Evolutionary conservation across 495 filamentous ascomycete genomes (phyloP).

Genomic region (Oleoguttula mirabilis): DNA sequence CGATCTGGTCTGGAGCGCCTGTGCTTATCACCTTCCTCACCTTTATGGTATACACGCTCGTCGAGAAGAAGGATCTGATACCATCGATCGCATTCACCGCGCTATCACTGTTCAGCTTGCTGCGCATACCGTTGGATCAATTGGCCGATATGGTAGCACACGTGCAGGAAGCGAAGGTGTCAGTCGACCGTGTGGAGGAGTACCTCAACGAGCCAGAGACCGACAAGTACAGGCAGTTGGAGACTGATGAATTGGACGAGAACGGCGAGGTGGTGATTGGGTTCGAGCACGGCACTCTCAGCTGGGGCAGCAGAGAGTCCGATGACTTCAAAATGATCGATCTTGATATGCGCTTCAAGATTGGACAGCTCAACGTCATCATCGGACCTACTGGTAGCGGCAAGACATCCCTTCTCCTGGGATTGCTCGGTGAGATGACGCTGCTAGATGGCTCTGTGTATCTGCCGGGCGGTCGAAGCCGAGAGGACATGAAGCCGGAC

Average conservation of each 20-base stretch:
- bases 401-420: slow-evolving; percentile 94
- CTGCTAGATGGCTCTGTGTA: slow-evolving; percentile 66
- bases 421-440: slow-evolving; percentile 93
- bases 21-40: slow-evolving; percentile 92
- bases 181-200: slow-evolving; percentile 89
- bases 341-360: slow-evolving; percentile 61
- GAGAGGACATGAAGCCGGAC: slow-evolving; percentile 70
- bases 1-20: slow-evolving; percentile 92
- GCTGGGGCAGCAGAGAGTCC: slow-evolving; percentile 70
- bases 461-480: slow-evolving; percentile 68
- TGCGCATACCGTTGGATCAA: slow-evolving; percentile 88
- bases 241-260: slow-evolving; percentile 46
- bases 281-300: slow-evolving; percentile 70
- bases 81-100: slow-evolving; percentile 95
- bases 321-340: slow-evolving; percentile 71
- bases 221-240: slow-evolving; percentile 84
- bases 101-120: slow-evolving; percentile 89
- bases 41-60: slow-evolving; percentile 82
- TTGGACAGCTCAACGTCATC: slow-evolving; percentile 78
- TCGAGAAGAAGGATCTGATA: slow-evolving; percentile 80
- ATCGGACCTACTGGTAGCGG: slow-evolving; percentile 87
- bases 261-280: slow-evolving; percentile 57
- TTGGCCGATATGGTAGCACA: slow-evolving; percentile 98
- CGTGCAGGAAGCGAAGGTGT: slow-evolving; percentile 95
- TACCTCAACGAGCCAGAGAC: slow-evolving; percentile 93